Conservation (phyloP, 2,329 filamentous ascomycete species). For the Botryotinia calthae region DNA sequence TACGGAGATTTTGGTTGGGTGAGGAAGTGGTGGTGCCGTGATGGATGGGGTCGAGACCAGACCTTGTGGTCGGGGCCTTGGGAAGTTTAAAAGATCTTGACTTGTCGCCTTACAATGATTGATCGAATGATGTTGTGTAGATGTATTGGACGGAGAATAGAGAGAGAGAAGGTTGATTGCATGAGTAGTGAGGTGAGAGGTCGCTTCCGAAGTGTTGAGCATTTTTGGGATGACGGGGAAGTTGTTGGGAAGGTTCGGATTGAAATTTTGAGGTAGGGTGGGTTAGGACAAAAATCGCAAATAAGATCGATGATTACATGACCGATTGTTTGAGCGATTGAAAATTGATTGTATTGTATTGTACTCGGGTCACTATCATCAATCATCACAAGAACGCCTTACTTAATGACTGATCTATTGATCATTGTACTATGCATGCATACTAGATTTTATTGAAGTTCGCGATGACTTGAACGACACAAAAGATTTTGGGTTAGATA, state of each 20-base stretch:
- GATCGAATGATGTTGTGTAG: not conserved
- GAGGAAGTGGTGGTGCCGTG: conserved; percentile 6
- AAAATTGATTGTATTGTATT: not conserved
- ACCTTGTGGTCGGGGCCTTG: conserved; percentile 9
- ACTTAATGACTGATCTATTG: not conserved
- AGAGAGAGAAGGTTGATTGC: not conserved
- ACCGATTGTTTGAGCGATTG: not conserved
- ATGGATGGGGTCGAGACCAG: conserved; percentile 10
- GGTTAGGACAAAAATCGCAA: not conserved
- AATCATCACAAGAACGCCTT: conserved; percentile 9
- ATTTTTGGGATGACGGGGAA: conserved; percentile 8
- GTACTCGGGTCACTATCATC: not conserved
- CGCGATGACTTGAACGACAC: not conserved
- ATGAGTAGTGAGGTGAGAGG: not conserved
- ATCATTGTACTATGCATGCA: conserved; percentile 9
- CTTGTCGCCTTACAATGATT: not conserved
- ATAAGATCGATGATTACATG: conserved; percentile 9
- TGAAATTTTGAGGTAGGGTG: not conserved
- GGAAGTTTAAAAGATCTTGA: not conserved
- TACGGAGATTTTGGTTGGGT: conserved; percentile 6
- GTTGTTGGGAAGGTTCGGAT: conserved; percentile 11
- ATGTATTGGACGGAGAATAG: not conserved
- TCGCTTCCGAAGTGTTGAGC: conserved; percentile 11
- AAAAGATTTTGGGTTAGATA: not conserved
- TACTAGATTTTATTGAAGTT: not conserved